Percentiles rank a stretch among this genome's conserved stretches.
Evolutionary conservation across 768 basidiomycete species (phyloP).

Genomic region (Tricholoma matsutake): DNA sequence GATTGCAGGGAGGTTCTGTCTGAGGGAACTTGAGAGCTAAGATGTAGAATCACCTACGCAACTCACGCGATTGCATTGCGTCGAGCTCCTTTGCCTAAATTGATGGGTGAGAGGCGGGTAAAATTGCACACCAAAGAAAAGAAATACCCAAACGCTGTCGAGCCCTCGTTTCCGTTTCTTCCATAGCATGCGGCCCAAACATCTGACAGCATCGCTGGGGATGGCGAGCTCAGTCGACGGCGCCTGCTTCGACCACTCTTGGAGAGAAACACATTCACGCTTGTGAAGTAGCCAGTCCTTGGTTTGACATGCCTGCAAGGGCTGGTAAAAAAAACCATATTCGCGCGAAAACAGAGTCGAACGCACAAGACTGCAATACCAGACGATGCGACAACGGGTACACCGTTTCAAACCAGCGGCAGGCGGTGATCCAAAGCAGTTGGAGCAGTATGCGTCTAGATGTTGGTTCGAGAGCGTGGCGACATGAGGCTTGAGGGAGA

Average conservation of each 20-base stretch:
- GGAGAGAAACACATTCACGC: slow-evolving; percentile 71
- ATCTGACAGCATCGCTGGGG: slow-evolving; percentile 78
- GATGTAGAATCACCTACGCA: slow-evolving; percentile 9
- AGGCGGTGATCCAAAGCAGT: slow-evolving; percentile 48
- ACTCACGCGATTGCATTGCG: slow-evolving; percentile 74
- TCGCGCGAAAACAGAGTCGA: background rate
- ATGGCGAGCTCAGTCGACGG: slow-evolving; percentile 44
- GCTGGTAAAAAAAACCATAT: background rate
- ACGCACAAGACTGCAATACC: slow-evolving; percentile 77
- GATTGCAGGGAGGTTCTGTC: slow-evolving; percentile 56
- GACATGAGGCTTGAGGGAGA: slow-evolving; percentile 58
- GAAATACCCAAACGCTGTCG: slow-evolving; percentile 55
- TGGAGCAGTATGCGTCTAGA: slow-evolving; percentile 65
- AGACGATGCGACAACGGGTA: slow-evolving; percentile 61
- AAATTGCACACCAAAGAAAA: background rate
- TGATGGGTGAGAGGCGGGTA: background rate
- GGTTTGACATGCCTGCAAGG: slow-evolving; percentile 60
- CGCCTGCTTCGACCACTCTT: slow-evolving; percentile 50
- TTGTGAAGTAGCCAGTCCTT: slow-evolving; percentile 76
- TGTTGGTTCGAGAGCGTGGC: slow-evolving; percentile 62
- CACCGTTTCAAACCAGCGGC: slow-evolving; percentile 59
- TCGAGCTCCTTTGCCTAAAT: slow-evolving; percentile 60
- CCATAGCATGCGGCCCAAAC: slow-evolving; percentile 76
- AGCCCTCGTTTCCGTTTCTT: slow-evolving; percentile 51
- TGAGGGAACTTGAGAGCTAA: slow-evolving; percentile 20